phyloP scores from a whole-genome alignment of 2,329 filamentous ascomycete species.

The Harringtonia lauricola region DNA sequence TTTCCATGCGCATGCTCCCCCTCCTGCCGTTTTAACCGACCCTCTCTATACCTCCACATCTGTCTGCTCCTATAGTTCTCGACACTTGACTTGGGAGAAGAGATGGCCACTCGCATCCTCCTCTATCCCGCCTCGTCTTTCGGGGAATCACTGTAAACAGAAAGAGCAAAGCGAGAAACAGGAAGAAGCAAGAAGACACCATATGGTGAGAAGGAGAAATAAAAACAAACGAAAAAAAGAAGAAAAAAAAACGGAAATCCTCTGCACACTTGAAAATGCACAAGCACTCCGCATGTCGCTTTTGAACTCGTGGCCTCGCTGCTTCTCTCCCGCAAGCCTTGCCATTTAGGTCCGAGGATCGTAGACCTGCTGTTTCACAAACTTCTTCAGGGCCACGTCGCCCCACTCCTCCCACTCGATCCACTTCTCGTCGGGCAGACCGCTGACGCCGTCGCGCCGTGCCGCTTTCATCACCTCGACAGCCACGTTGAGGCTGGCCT shows the following conservation, averaged over 20 bases:
- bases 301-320: not conserved
- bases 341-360: slow-evolving; percentile 29
- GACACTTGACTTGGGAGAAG: not conserved
- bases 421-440: slow-evolving; percentile 57
- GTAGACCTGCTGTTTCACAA: slow-evolving; percentile 50
- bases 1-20: not conserved
- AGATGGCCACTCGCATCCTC: not conserved
- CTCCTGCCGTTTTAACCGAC: not conserved
- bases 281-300: too few relatives aligned
- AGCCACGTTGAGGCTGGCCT: slow-evolving; percentile 77
- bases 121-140: not conserved
- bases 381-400: slow-evolving; percentile 48
- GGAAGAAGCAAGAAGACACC: not conserved
- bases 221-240: not conserved
- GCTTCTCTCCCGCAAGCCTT: not conserved
- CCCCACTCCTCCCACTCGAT: slow-evolving; percentile 64
- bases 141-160: not conserved
- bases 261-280: too few relatives aligned
- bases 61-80: not conserved
- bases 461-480: slow-evolving; percentile 90
- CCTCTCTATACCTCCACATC: not conserved
- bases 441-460: slow-evolving; percentile 67
- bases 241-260: not conserved
- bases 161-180: not conserved
- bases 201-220: not conserved